phyloP scores from a whole-genome alignment of 2,329 filamentous ascomycete species.

The Ophiostoma ips region DNA sequence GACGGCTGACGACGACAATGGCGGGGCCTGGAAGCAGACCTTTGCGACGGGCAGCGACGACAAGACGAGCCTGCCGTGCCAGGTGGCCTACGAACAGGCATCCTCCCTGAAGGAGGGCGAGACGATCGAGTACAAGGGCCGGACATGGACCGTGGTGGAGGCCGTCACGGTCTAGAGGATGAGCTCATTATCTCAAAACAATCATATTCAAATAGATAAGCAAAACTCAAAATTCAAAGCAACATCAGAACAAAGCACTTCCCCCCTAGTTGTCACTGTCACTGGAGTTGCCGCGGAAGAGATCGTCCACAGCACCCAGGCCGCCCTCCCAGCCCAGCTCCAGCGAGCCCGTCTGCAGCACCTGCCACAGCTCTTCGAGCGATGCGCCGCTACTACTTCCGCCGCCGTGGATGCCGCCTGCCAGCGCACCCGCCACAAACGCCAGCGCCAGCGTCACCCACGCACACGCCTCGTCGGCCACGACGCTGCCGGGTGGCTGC shows the following conservation, averaged over 20 bases:
- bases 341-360: slow-evolving; percentile 15
- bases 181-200: background rate
- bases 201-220: background rate
- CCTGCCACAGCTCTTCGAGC: slow-evolving; percentile 16
- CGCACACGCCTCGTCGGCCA: slow-evolving; percentile 18
- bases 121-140: background rate
- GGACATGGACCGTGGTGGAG: slow-evolving; percentile 5
- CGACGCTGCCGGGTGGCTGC: slow-evolving; percentile 21
- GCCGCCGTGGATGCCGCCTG: slow-evolving; percentile 2
- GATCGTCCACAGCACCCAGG: slow-evolving; percentile 17
- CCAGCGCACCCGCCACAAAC: slow-evolving; percentile 21
- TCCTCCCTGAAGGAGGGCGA: slow-evolving; percentile 1
- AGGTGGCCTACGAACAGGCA: background rate
- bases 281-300: slow-evolving; percentile 12
- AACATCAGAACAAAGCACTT: background rate
- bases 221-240: background rate
- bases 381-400: slow-evolving; percentile 9
- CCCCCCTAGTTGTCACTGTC: slow-evolving; percentile 2
- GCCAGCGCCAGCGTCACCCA: slow-evolving; percentile 22
- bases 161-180: background rate
- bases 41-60: background rate
- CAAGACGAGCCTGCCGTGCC: slow-evolving; percentile 6
- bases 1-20: background rate
- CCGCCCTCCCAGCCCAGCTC: slow-evolving; percentile 17
- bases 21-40: background rate